phyloP scores from a whole-genome alignment of 306 rosid species.

The Medicago lupulina region DNA sequence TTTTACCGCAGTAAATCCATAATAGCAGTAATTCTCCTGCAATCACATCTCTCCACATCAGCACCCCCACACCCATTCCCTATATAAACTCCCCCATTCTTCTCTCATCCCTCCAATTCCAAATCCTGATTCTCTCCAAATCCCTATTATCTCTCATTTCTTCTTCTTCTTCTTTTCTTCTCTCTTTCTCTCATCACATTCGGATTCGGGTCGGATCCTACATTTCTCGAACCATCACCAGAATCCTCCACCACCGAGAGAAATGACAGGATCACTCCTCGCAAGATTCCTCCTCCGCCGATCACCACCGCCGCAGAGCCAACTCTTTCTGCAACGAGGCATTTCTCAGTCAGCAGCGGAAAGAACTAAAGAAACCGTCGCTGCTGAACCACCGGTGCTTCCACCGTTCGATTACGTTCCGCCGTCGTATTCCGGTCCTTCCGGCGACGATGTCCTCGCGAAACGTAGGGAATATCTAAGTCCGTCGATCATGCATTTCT shows the following conservation, averaged over 20 bases:
- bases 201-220: constrained; percentile 26
- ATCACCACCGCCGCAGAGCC: neutral
- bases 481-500: constrained; percentile 74
- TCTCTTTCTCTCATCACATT: neutral
- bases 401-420: constrained; percentile 82
- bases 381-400: constrained; percentile 41
- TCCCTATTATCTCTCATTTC: neutral
- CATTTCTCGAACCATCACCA: constrained; percentile 34
- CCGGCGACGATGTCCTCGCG: constrained; percentile 66
- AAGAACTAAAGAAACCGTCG: constrained; percentile 16
- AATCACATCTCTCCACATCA: constrained; percentile 36
- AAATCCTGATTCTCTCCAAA: neutral
- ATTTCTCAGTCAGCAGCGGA: constrained; percentile 54
- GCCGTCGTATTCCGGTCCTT: constrained; percentile 72
- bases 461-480: constrained; percentile 79
- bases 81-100: constrained; percentile 41
- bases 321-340: constrained; percentile 37
- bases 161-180: neutral
- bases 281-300: constrained; percentile 41
- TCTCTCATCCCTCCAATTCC: neutral
- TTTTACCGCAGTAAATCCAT: constrained; percentile 31
- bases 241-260: neutral
- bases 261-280: constrained; percentile 63
- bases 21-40: constrained; percentile 21
- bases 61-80: constrained; percentile 15